These are phyloP conservation scores for Berberis vulgaris DNA, from an alignment of 164 flowering plant species.

Conservation along the genomic window DNA sequence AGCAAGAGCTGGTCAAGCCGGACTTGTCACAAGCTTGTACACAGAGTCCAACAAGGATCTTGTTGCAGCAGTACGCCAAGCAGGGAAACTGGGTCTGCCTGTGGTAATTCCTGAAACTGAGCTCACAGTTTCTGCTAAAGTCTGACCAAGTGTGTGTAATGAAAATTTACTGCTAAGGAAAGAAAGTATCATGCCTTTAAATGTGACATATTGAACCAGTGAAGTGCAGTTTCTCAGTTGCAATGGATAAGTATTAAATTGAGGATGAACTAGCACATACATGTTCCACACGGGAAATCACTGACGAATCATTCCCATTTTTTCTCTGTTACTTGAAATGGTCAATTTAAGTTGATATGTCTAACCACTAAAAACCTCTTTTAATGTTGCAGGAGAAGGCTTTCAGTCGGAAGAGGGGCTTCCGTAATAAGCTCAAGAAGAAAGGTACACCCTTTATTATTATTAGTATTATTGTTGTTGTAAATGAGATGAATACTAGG, in stretches of 20 bases:
- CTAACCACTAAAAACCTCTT: conserved; percentile 1
- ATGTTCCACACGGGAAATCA: no score
- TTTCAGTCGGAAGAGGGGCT: conserved; percentile 91
- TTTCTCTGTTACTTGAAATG: no score
- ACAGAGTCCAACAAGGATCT: conserved; percentile 68
- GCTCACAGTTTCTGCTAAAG: neutral
- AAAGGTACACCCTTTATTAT: conserved; percentile 22
- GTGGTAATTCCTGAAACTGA: conserved; percentile 47
- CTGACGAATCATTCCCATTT: no score
- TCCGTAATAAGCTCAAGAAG: conserved; percentile 88
- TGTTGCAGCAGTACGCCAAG: conserved; percentile 74
- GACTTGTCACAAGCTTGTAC: conserved; percentile 83
- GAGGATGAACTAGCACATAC: no score
- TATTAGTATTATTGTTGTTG: no score
- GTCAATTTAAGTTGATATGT: no score
- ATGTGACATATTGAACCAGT: no score
- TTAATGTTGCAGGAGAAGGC: conserved; percentile 66
- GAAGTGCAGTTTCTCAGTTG: no score
- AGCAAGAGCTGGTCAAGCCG: conserved; percentile 89
- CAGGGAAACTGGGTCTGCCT: conserved; percentile 59
- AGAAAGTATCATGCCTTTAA: no score
- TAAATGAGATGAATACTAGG: no score
- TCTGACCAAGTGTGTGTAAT: neutral
- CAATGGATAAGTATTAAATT: no score
- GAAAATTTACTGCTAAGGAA: no score